Evolutionary conservation across 2,329 filamentous ascomycete genomes (phyloP).

Genomic region (Hypocreales sp.): DNA sequence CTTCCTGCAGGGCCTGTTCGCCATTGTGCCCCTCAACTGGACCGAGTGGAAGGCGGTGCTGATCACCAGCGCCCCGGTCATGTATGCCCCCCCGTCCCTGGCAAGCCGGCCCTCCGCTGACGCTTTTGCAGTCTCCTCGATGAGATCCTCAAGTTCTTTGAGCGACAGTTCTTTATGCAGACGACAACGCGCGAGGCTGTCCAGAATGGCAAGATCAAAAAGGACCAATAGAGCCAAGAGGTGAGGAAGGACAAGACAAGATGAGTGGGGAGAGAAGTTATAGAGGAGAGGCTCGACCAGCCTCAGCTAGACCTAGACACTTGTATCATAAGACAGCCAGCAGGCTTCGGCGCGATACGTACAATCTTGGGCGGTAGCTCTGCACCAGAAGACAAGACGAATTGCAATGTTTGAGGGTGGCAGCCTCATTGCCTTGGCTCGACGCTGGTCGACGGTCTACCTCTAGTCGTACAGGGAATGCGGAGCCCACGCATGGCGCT

Average conservation of each 20-base stretch:
- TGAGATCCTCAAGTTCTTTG: slow-evolving; percentile 65
- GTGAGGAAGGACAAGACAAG: slow-evolving; percentile 6
- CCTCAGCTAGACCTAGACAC: no score
- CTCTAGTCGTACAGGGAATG: slow-evolving; percentile 7
- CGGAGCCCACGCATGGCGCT: no score
- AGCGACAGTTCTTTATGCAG: slow-evolving; percentile 51
- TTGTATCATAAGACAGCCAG: no score
- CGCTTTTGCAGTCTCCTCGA: slow-evolving; percentile 72
- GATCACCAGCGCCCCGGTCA: slow-evolving; percentile 75
- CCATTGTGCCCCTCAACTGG: slow-evolving; percentile 74
- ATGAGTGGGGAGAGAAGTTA: slow-evolving; percentile 6
- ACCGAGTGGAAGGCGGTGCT: slow-evolving; percentile 88
- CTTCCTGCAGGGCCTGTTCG: slow-evolving; percentile 76
- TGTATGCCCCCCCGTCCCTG: slow-evolving; percentile 43
- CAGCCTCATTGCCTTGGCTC: slow-evolving; percentile 1
- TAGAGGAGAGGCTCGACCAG: no score
- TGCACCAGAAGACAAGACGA: neutral
- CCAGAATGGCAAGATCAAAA: slow-evolving; percentile 31
- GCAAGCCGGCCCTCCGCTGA: no score
- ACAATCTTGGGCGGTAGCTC: no score
- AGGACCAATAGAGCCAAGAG: slow-evolving; percentile 29
- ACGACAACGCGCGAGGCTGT: slow-evolving; percentile 22
- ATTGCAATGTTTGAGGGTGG: neutral
- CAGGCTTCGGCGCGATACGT: slow-evolving; percentile 1
- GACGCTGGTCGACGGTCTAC: slow-evolving; percentile 5